Evolutionary conservation across 2,329 filamentous ascomycete species (phyloP).

Genomic region (Hypoxylon sp.): DNA sequence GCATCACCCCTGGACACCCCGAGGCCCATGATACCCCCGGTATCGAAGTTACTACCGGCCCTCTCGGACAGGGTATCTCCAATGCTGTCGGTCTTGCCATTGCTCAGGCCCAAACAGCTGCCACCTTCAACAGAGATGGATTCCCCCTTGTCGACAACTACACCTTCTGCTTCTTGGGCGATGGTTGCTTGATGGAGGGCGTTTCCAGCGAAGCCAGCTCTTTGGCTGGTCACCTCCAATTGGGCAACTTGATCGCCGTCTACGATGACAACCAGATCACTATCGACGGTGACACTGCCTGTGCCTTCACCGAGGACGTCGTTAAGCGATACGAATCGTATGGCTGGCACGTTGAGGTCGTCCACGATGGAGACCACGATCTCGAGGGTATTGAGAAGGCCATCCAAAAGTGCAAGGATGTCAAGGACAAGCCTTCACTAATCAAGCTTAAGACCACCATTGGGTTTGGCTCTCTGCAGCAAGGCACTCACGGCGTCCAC

Average conservation of each 20-base stretch:
- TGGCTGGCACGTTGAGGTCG: constrained; percentile 91
- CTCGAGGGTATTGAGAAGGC: constrained; percentile 89
- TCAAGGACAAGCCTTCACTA: constrained; percentile 96
- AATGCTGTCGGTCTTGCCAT: constrained; percentile 99
- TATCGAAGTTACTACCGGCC: constrained; percentile 97
- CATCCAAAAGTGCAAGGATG: constrained; percentile 85
- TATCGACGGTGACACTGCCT: constrained; percentile 94
- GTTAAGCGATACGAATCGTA: constrained; percentile 95
- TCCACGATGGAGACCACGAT: constrained; percentile 91
- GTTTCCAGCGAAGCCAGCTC: constrained; percentile 93
- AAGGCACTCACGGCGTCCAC: constrained; percentile 96
- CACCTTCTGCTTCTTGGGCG: constrained; percentile 96
- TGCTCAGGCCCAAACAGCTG: constrained; percentile 91
- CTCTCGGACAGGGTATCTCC: constrained; percentile 95
- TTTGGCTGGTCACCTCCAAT: constrained; percentile 93
- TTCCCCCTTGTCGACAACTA: constrained; percentile 95
- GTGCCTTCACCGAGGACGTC: constrained; percentile 97
- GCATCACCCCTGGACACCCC: constrained; percentile 94
- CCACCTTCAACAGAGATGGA: constrained; percentile 95
- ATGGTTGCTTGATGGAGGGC: constrained; percentile 99
- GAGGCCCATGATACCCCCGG: constrained; percentile 97
- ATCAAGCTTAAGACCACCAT: constrained; percentile 99
- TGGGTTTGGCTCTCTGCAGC: constrained; percentile 91
- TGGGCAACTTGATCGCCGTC: constrained; percentile 96
- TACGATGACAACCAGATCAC: constrained; percentile 99